Percentiles rank a stretch among this genome's conserved stretches.
phyloP scores from a whole-genome alignment of 129 eudicot species.

The Flaveria brownii region DNA sequence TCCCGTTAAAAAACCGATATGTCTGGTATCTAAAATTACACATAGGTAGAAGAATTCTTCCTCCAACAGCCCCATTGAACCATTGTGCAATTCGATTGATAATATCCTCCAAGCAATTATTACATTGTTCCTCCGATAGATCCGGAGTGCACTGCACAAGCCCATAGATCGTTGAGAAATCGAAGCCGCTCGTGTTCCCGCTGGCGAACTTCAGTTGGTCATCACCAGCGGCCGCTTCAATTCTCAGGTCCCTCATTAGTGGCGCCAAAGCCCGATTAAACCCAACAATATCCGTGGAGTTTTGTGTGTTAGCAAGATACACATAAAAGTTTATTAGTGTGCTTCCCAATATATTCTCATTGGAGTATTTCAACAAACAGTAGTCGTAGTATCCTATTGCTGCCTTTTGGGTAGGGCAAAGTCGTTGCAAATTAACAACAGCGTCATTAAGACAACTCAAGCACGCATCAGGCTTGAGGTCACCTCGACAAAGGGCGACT shows the following conservation, averaged over 20 bases:
- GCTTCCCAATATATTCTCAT: not conserved
- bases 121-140: not conserved
- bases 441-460: slow-evolving; percentile 6
- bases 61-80: not conserved
- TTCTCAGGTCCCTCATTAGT: not conserved
- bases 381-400: not conserved
- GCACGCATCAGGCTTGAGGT: slow-evolving; percentile 1
- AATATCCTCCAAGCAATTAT: not conserved
- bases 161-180: not conserved
- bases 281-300: not conserved
- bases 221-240: not conserved
- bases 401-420: not conserved
- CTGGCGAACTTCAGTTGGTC: not conserved
- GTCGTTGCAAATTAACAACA: not conserved
- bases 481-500: slow-evolving; percentile 8
- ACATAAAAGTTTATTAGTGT: not conserved
- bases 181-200: not conserved
- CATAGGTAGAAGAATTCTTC: not conserved
- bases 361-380: slow-evolving; percentile 5
- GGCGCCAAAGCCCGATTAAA: not conserved
- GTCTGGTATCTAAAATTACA: not conserved
- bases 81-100: not conserved
- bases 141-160: slow-evolving; percentile 13
- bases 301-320: not conserved
- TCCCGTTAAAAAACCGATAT: not conserved